Evolutionary conservation across 805 yeast genomes (phyloP), one percentile per base, ranked within the genome.

Genomic region (Candida ovalis): DNA sequence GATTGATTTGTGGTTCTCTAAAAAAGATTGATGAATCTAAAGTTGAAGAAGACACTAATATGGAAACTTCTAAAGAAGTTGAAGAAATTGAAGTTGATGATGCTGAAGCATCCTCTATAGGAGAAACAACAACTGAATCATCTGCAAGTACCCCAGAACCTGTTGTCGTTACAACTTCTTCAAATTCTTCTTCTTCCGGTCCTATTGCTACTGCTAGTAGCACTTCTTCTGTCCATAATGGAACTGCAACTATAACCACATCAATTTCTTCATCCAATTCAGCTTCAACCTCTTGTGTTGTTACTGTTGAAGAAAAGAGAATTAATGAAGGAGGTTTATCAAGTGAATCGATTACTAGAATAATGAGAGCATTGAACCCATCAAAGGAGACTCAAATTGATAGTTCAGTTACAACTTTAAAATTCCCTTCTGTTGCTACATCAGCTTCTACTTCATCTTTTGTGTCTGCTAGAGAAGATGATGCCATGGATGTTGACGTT

Each of bases 381-480:
- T 12, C 19, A 7, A 17, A 35, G 8, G 38, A 18, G 10, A 18
- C 17, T 15, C 19, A n/a, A 18, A 18, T 35, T 35, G 38, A 35
- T 6, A 35, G 22, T 18, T 35, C 38, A 17, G 38, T 35, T 18
- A 35, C 38, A 3, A 35, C 38, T n/a, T 18, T 35, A 12, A 24
- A 23, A 15, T 23, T 23, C 21, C 30, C 27, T 23, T 23, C 17
- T 6, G 30, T 23, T 39, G 41, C 22, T 22, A n/a, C 32, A 13
- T 23, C 41, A 10, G 17, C 30, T 39, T 23, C 41, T n/a, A 38
- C 41, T n/a, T n/a, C n/a, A 15, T 39, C 41, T 15, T 39, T 39
- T 7, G 41, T 39, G n/a, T 23, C 18, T 24, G 41, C 28, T 39
- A 12, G 28, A 37, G 40, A 18, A 22, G 17, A 21, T 21, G 24